Base-by-base conservation (phyloP, 305 asterid genomes). In the Solanum aculeatissimum region DNA sequence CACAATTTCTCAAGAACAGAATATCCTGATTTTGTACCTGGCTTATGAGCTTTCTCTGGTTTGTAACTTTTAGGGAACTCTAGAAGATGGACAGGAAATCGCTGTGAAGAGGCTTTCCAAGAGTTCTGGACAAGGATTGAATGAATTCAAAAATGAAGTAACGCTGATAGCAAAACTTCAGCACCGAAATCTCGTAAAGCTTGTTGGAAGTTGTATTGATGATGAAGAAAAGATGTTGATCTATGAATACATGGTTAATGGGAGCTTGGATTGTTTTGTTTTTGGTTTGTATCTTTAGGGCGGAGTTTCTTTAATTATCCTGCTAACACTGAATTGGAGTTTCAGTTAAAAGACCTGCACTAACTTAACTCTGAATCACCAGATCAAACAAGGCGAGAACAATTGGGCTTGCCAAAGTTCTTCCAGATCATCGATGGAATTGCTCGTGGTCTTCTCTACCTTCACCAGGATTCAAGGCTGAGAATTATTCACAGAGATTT, bases 141-240 rank as follows among this genome's bases (percentile, higher is more conserved):
- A 82, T 25, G 92, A 91, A 84, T 90, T 90, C 86, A 91, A 83
- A 78, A 91, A 88, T 65, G 93, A 91, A 88, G 94, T 88, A 55
- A 88, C 60, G 82, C 87, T 89, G 83, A 89, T 91, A 10, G 93
- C 91, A 57, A 89, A 90, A 82, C 92, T 91, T 84, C 94, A 90
- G 87, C 93, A 91, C 87, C 70, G 93, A 49, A 89, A 91, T 86
- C 94, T 91, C n/a, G 93, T 91, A 86, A 86, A 68, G 90, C 93
- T 91, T 83, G 85, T 91, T 4, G 91, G 92, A 47, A 89, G 91
- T 63, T 91, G 93, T 91, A 91, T 87, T 65, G 88, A 91, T 80
- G 91, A 82, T 8, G 88, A 86, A 5, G 91, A 91, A 84, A 91
- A 86, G 43, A 65, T 65, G 72, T 65, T 91, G 83, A 84, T 90